phyloP scores from a whole-genome alignment of 306 rosid species.

The Sindora glabra region DNA sequence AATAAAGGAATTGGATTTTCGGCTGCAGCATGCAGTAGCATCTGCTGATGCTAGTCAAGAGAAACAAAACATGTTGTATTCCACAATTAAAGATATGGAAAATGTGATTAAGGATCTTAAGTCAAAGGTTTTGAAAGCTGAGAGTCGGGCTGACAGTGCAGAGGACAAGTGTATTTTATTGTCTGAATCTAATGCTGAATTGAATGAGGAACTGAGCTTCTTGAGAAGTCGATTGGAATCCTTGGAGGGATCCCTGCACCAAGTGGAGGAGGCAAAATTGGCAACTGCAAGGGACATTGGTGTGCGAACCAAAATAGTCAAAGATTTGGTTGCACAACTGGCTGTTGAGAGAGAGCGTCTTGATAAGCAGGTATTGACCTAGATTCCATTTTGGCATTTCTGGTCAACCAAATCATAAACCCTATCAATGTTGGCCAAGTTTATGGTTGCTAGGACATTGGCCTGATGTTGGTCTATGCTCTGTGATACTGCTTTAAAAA shows the following conservation, averaged over 20 bases:
- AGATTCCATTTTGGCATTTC: conserved; percentile 10
- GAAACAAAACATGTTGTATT: conserved; percentile 62
- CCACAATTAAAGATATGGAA: conserved; percentile 69
- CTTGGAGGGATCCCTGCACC: conserved; percentile 66
- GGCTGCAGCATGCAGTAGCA: conserved; percentile 63
- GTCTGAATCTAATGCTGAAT: conserved; percentile 64
- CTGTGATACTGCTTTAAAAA: background rate
- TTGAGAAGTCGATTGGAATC: conserved; percentile 48
- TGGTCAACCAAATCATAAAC: background rate
- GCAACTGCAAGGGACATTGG: conserved; percentile 65
- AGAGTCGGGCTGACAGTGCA: conserved; percentile 56
- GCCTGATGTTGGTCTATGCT: background rate
- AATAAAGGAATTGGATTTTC: conserved; percentile 48
- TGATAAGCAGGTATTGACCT: conserved; percentile 60
- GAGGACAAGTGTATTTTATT: conserved; percentile 65
- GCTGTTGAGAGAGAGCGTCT: conserved; percentile 94
- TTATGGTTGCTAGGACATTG: background rate
- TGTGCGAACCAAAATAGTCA: conserved; percentile 41
- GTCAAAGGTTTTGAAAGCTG: conserved; percentile 67
- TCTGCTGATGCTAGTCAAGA: conserved; percentile 83
- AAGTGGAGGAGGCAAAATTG: conserved; percentile 55
- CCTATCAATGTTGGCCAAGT: background rate
- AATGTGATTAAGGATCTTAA: conserved; percentile 65
- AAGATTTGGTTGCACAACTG: conserved; percentile 56
- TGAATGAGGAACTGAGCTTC: conserved; percentile 61